Base-by-base conservation (phyloP, 2,329 filamentous ascomycete species). In the Amauroascus niger region DNA sequence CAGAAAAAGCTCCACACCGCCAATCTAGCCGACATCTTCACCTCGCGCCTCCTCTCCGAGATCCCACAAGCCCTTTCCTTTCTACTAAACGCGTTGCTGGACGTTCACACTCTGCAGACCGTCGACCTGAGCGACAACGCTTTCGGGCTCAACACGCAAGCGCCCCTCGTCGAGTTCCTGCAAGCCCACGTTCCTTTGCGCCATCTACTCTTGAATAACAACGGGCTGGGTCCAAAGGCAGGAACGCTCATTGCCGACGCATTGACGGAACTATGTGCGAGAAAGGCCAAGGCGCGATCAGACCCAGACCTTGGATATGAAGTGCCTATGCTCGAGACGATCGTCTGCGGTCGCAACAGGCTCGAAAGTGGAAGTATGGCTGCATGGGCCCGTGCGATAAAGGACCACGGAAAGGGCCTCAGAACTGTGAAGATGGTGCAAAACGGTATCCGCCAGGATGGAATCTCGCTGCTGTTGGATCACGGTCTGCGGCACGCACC, bases 41-140 rank as follows among this genome's bases (percentile, higher is more conserved):
- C 93, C 55, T 88, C 87, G 30, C 88, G 93, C 61, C 81, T 97
- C 44, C 82, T 97, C 58, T 86, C 83, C 70, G 93, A 98, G 70
- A 98, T 98, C 59, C 93, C 93, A 46, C 84, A 86, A 59, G 91
- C 93, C 6, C 81, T 98, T 52, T 87, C 86, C 44, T 83, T 81
- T 55, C 83, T 98, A 46, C 83, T 98, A 52, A 89, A 84, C 39
- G 85, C 91, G 3, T 83, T 97, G 40, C 82, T 96, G 54, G 86
- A 89, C 65, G 84, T 95, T 52, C 85, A 87, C 1, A 84, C 87
- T 54, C 84, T 98, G 43, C 86, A 87, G 69, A 96, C 90, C 28
- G 80, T 98, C 72, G 94, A 97, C 71, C 80, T 98, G 39, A 95
- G 91, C 72, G 93, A 98, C 73, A 98, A 98, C 71, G 93, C 93